Evolutionary conservation across 192 early-diverging fungal species (phyloP).

Genomic region (Coemansia sp.): DNA sequence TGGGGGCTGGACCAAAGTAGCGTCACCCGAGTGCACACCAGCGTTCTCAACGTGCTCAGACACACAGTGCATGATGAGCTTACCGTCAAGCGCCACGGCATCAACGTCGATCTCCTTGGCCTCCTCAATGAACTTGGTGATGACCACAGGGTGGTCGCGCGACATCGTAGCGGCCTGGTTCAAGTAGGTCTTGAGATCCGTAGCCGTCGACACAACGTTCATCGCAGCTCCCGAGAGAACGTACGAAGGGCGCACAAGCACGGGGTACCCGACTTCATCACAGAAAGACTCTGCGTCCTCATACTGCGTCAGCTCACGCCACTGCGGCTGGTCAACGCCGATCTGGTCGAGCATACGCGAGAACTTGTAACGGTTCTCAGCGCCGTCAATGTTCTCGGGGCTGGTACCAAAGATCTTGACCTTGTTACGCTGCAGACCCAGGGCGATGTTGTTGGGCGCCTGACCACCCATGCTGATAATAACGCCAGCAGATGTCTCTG

Average conservation of each 20-base stretch:
- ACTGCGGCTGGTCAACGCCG: constrained; percentile 95
- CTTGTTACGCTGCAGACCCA: constrained; percentile 86
- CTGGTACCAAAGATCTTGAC: constrained; percentile 95
- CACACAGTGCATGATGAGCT: constrained; percentile 91
- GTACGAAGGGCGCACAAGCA: constrained; percentile 97
- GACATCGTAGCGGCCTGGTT: constrained; percentile 91
- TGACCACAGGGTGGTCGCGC: constrained; percentile 94
- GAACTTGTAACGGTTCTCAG: constrained; percentile 99
- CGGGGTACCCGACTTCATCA: constrained; percentile 89
- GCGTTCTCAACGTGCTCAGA: constrained; percentile 99
- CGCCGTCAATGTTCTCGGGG: constrained; percentile 96
- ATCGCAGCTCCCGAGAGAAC: constrained; percentile 99
- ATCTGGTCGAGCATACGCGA: constrained; percentile 95
- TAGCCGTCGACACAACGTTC: constrained; percentile 89
- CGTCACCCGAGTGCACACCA: constrained; percentile 98
- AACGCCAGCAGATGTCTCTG: constrained; percentile 83
- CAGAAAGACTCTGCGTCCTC: constrained; percentile 88
- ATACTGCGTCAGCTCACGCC: constrained; percentile 93
- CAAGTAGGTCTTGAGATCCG: constrained; percentile 85
- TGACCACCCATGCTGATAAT: constrained; percentile 97
- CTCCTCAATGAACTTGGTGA: constrained; percentile 97
- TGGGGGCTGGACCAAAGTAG: constrained; percentile 92
- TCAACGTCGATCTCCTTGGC: constrained; percentile 99
- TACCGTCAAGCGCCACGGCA: constrained; percentile 94
- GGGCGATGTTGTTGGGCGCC: constrained; percentile 97